Evolutionary conservation across 1,284 basidiomycete genomes (phyloP), one percentile per base, ranked within the genome.

Genomic region (Golubevia pallescens): DNA sequence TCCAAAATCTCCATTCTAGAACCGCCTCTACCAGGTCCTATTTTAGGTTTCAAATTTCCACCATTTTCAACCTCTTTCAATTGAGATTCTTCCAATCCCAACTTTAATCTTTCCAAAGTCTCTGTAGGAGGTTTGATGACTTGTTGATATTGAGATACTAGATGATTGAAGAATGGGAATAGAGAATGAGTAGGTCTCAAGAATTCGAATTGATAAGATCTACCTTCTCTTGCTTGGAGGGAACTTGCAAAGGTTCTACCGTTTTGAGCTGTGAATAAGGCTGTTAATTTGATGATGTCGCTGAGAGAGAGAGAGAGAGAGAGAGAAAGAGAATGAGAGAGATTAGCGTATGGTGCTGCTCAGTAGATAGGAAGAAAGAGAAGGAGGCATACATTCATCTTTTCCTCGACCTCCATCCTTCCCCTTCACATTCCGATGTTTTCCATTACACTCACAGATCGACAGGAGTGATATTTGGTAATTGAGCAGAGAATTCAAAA

Each of bases 131-230:
- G 95, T 67, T 93, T 89, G 80, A 99, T 88, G 70, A 99, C 90
- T 86, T 93, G 95, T 62, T 91, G 91, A 87, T 99, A 99, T 86
- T 97, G 95, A 82, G 98, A 95, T 69, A 98, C 94, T 86, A 98
- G 90, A 72, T 93, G 91, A 87, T 99, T 98, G 88, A 98, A 99
- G 87, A 93, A 96, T 61, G 92, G 91, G 81, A 96, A 99, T 38
- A 99, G 90, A 14, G 95, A 97, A 86, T 98, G 96, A 0, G 91
- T 93, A 2, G 96, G 97, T 57, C 94, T 90, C 60, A 99, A 88
- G 86, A 99, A 99, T 85, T 98, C 97, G 81, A 99, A 99, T 81
- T 99, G 96, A 84, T 94, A 97, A 87, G 98, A 99, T 48, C 93
- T 90, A 16, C 92, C 92, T 87, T 99, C 97, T 60, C 91, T 90